Evolutionary conservation across 2,329 filamentous ascomycete species (phyloP).

Genomic region (Pyrenophora seminiperda): DNA sequence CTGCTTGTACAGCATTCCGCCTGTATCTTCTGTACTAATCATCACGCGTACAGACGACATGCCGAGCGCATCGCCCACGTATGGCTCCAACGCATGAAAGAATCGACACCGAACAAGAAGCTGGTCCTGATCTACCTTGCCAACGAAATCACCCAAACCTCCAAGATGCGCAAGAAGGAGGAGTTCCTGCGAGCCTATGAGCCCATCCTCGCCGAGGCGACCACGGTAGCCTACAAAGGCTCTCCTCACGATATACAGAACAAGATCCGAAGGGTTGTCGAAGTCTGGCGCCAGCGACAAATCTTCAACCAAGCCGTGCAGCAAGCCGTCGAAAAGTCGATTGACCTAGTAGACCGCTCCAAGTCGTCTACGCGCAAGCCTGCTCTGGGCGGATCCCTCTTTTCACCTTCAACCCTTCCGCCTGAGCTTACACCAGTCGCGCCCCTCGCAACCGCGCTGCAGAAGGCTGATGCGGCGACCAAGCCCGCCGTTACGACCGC

Average conservation of each 20-base stretch:
- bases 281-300: constrained; percentile 86
- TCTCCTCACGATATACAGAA: constrained; percentile 80
- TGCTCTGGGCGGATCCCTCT: constrained; percentile 71
- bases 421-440: constrained; percentile 78
- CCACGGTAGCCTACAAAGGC: constrained; percentile 86
- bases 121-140: constrained; percentile 92
- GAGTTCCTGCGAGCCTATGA: constrained; percentile 93
- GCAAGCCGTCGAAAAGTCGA: constrained; percentile 75
- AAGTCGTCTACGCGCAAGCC: constrained; percentile 59
- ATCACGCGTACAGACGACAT: constrained; percentile 69
- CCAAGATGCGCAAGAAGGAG: constrained; percentile 86
- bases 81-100: constrained; percentile 88
- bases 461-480: constrained; percentile 72
- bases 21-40: constrained; percentile 25
- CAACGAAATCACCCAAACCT: constrained; percentile 97
- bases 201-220: constrained; percentile 89
- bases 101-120: constrained; percentile 82
- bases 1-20: neutral
- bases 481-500: constrained; percentile 72
- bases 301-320: constrained; percentile 86
- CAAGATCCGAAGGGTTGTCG: constrained; percentile 85
- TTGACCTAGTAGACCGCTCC: constrained; percentile 68
- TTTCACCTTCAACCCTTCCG: constrained; percentile 68
- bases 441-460: constrained; percentile 72
- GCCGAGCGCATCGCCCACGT: constrained; percentile 89